Base-by-base conservation (phyloP, 805 yeast genomes). In the Limtongia smithiae region DNA sequence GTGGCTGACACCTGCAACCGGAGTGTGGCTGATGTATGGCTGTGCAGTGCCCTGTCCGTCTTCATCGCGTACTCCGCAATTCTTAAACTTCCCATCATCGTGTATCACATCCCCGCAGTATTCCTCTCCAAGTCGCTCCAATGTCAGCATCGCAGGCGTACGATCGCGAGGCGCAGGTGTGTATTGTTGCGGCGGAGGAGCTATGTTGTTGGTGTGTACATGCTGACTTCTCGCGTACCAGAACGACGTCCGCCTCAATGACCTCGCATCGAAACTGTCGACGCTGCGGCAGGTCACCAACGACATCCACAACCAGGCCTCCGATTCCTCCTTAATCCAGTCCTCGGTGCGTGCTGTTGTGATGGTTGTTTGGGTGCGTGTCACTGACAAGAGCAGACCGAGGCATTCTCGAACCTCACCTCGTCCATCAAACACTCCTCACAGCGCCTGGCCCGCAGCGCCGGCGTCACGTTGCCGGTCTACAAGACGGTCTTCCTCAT, bases 301-400 rank as follows among this genome's bases (percentile, higher is more conserved):
- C 55, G 91, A 84, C 51, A 81, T 84, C 32, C 79, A 82, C 58
- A 67, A 70, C 46, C 83, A 80, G 57, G 84, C 91, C 1, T 71
- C 74, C 17, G 80, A 80, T 51, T 64, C 63, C 45, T 63, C 67
- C 30, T 48, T 69, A 18, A 64, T 72, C 18, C 75, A 71, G 46
- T 55, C 67, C 4, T 68, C 73, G n/a, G 65, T 62, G 46, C 38
- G 66, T 37, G 8, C 5, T 28, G 27, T 22, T 17, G 2, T 5
- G 12, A 15, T 21, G 12, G 6, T 4, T 31, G 11, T 2, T 18
- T 25, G 11, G 11, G 22, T 30, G 8, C 14, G 7, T 22, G n/a
- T 37, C 14, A 21, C 24, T n/a, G 30, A 27, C 30, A 18, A 21
- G 8, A 25, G 7, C 15, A 53, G 57, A 25, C 56, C 20, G 58